phyloP scores from a whole-genome alignment of 257 asterid genomes.

The Mentha longifolia region DNA sequence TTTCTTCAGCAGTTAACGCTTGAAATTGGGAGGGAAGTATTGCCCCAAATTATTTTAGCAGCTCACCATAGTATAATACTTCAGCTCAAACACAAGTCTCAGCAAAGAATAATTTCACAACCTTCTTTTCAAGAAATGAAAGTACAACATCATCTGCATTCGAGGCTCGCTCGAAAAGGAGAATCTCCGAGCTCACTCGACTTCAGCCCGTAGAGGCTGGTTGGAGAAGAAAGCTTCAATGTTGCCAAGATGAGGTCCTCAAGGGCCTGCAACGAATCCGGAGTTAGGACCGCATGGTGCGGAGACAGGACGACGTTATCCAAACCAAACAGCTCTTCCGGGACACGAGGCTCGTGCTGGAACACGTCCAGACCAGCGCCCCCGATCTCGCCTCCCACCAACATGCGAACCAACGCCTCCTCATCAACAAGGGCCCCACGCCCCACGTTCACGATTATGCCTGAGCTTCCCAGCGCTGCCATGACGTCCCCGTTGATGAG shows the following conservation, averaged over 20 bases:
- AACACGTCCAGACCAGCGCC: conserved; percentile 87
- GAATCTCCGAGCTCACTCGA: too few species aligned
- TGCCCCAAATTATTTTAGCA: too few species aligned
- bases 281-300: conserved; percentile 49
- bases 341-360: conserved; percentile 73
- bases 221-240: conserved; percentile 66
- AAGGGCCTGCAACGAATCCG: conserved; percentile 45
- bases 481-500: conserved; percentile 52
- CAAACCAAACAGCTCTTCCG: conserved; percentile 47
- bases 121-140: too few species aligned
- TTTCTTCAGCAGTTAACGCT: too few species aligned
- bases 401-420: conserved; percentile 55
- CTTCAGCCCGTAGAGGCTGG: conserved; percentile 54
- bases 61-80: neutral
- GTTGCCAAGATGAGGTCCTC: conserved; percentile 39
- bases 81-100: too few species aligned
- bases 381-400: conserved; percentile 60
- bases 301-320: conserved; percentile 78
- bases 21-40: too few species aligned
- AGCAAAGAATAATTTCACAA: too few species aligned
- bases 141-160: too few species aligned
- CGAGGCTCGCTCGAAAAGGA: too few species aligned
- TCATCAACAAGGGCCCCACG: conserved; percentile 70
- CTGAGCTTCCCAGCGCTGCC: conserved; percentile 56
- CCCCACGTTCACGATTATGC: conserved; percentile 66